Conservation (phyloP, 1,139 yeast species). For the Yamadazyma conglobata region DNA sequence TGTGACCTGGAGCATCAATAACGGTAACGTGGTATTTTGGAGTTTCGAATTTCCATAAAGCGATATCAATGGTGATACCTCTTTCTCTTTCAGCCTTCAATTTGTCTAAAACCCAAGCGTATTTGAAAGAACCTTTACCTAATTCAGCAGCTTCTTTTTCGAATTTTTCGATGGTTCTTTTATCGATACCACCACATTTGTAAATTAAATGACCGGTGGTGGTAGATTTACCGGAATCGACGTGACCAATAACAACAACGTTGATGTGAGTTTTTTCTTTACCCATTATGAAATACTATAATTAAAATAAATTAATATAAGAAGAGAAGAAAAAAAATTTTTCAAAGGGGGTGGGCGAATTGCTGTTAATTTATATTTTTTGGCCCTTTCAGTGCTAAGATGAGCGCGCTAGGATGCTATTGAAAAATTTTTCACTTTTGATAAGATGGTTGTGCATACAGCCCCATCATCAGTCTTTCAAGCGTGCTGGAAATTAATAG, state of each 20-base stretch:
- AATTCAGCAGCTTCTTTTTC: slow-evolving; percentile 98
- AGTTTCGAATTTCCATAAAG: slow-evolving; percentile 95
- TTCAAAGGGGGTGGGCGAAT: slow-evolving; percentile 11
- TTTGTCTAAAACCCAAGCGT: slow-evolving; percentile 97
- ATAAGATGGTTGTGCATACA: slow-evolving; percentile 2
- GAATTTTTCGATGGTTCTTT: slow-evolving; percentile 98
- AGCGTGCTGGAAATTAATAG: too few species aligned
- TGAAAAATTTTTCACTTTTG: slow-evolving; percentile 7
- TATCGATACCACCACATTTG: slow-evolving; percentile 92
- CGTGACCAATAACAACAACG: slow-evolving; percentile 99
- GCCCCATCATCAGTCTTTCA: too few species aligned
- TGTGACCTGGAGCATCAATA: slow-evolving; percentile 95
- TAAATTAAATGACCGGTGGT: slow-evolving; percentile 97
- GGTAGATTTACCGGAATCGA: slow-evolving; percentile 87
- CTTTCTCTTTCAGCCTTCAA: slow-evolving; percentile 97
- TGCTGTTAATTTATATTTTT: slow-evolving; percentile 9
- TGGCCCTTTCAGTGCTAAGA: slow-evolving; percentile 1
- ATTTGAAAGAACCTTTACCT: slow-evolving; percentile 98
- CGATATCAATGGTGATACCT: slow-evolving; percentile 95
- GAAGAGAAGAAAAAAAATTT: slow-evolving; percentile 9
- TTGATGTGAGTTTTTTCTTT: slow-evolving; percentile 67
- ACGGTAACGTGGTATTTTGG: slow-evolving; percentile 91
- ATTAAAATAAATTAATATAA: slow-evolving; percentile 2
- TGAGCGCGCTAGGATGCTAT: slow-evolving; percentile 1
- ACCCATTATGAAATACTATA: slow-evolving; percentile 11